Evolutionary conservation across 345 rosid genomes (phyloP), one percentile per base, ranked within the genome.

Genomic region (Eucalyptus curtisii): DNA sequence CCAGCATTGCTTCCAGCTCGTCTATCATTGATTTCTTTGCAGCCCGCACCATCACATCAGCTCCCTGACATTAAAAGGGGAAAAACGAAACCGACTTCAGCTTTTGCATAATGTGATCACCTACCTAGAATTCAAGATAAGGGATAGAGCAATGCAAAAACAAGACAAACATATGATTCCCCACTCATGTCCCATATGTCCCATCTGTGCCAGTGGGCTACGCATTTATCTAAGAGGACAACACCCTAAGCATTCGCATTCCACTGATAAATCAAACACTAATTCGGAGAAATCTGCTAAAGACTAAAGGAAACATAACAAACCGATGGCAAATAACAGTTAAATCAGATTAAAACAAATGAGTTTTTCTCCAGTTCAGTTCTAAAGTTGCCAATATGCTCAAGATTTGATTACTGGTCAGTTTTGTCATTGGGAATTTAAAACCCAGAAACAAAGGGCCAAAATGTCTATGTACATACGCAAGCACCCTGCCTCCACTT

Each of bases 1-100:
- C 99, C 19, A 98, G 94, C 98, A 97, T 96, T 40, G 97, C 95
- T 93, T 98, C 99, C 88, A 98, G 93, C 91, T 98, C 99, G 86
- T 94, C 98, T 87, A 97, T 93, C 97, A 98, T 97, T 9, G 97
- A 94, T 89, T 92, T 95, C 93, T 96, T 98, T 2, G 98, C 93
- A 64, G 93, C 68, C 90, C 99, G 91, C 88, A 96, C 99, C 96
- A 95, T 96, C 33, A 94, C 87, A 93, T 98, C 99, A 92, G 91
- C 93, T 68, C 99, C 99, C 90, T 89, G 89, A 40, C 44, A 89
- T 44, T 31, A 31, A 27, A 40, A 53, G 48, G 20, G 27, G 49
- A 45, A 55, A 88, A 86, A 76, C 0, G 30, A 37, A 76, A 76
- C 27, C 82, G 0, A 52, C 57, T 52, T 52, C 14, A 10, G 2